A percentile compares a stretch with the other conserved stretches of the same genome.
phyloP scores from a whole-genome alignment of 202 grass and related monocot species.

The Cymbopogon flexuosus region DNA sequence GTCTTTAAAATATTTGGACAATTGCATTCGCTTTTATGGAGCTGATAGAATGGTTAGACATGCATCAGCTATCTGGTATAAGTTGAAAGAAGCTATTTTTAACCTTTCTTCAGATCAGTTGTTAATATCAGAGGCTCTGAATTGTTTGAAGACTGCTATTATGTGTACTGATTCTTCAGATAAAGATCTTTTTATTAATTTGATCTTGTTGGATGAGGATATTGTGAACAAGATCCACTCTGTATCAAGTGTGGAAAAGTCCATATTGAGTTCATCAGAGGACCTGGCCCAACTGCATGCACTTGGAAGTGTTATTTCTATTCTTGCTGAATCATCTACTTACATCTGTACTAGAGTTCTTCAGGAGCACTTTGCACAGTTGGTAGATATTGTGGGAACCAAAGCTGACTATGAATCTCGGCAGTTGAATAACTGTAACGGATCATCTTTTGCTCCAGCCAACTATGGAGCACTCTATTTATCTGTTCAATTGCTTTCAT shows the following conservation, averaged over 20 bases:
- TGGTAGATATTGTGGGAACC: constrained; percentile 62
- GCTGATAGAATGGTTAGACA: constrained; percentile 73
- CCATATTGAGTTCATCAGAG: constrained; percentile 33
- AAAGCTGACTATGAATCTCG: constrained; percentile 30
- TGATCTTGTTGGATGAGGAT: constrained; percentile 75
- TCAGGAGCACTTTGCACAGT: constrained; percentile 62
- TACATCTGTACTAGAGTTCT: constrained; percentile 73
- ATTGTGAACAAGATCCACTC: constrained; percentile 54
- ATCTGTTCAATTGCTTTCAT: constrained; percentile 72
- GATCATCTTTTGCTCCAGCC: constrained; percentile 29
- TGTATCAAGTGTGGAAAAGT: constrained; percentile 40
- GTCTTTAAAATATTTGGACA: constrained; percentile 93
- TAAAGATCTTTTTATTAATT: constrained; percentile 65
- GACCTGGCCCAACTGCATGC: constrained; percentile 48
- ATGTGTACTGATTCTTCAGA: constrained; percentile 47
- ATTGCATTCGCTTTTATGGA: constrained; percentile 77
- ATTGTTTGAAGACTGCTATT: constrained; percentile 65
- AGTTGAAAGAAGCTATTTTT: constrained; percentile 79
- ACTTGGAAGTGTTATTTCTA: constrained; percentile 67
- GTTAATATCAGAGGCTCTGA: constrained; percentile 59
- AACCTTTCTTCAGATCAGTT: constrained; percentile 46
- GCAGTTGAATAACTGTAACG: constrained; percentile 28
- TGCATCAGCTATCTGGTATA: constrained; percentile 59
- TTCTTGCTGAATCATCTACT: constrained; percentile 55
- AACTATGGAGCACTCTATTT: constrained; percentile 80